Percentiles rank a stretch among this genome's conserved stretches.
Evolutionary conservation across 805 yeast genomes (phyloP).

Genomic region (Hanseniaspora singularis): DNA sequence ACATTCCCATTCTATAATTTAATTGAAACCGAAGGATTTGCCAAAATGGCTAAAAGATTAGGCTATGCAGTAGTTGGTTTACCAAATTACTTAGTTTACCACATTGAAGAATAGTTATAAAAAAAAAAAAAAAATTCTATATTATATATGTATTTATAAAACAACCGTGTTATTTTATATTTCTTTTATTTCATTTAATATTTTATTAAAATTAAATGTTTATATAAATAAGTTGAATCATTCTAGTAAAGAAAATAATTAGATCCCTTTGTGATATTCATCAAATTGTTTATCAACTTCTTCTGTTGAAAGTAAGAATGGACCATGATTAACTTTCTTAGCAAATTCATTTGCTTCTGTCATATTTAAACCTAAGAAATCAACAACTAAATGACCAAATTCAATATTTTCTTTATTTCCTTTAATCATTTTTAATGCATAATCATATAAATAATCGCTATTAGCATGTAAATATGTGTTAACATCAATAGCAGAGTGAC

Average conservation of each 20-base stretch:
- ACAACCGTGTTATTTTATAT: not conserved
- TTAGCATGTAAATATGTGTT: conserved; percentile 76
- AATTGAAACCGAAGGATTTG: conserved; percentile 96
- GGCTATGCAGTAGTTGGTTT: conserved; percentile 86
- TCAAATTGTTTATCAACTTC: not conserved
- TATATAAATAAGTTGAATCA: no score
- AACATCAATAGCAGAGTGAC: conserved; percentile 92
- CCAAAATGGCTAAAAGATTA: conserved; percentile 91
- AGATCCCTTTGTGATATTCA: conserved; percentile 12
- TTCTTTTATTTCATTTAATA: not conserved
- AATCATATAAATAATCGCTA: conserved; percentile 33
- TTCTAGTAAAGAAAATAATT: not conserved
- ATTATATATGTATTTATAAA: not conserved
- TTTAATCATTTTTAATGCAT: conserved; percentile 38
- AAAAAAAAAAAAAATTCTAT: not conserved
- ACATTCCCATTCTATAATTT: conserved; percentile 93
- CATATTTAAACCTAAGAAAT: conserved; percentile 38
- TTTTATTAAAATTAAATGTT: not conserved
- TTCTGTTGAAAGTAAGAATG: conserved; percentile 20
- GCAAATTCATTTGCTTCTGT: conserved; percentile 38
- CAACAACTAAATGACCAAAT: conserved; percentile 61
- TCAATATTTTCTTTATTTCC: conserved; percentile 86
- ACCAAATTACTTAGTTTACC: conserved; percentile 89
- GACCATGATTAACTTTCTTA: conserved; percentile 39
- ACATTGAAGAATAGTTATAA: conserved; percentile 56